Evolutionary conservation across 352 stramenopile genomes (phyloP).

Genomic region (Globisporangium barbulae): DNA sequence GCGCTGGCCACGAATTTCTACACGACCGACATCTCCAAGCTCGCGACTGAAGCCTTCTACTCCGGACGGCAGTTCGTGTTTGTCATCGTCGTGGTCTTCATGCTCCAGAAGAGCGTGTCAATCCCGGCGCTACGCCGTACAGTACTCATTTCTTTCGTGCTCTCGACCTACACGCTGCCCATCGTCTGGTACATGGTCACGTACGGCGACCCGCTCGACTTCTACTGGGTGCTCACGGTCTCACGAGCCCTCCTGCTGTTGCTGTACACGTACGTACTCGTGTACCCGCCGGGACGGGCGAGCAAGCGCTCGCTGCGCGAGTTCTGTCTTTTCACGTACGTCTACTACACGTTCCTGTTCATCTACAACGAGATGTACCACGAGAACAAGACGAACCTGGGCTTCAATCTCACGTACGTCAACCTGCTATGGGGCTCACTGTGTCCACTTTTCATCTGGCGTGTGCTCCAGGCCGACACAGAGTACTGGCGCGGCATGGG

Average conservation of each 20-base stretch:
- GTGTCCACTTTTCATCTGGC: slow-evolving; percentile 43
- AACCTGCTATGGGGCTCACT: slow-evolving; percentile 32
- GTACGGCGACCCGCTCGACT: slow-evolving; percentile 1
- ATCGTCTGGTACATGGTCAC: slow-evolving; percentile 13
- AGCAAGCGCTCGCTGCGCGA: slow-evolving; percentile 5
- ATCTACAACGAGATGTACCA: slow-evolving; percentile 17
- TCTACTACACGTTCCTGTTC: slow-evolving; percentile 27
- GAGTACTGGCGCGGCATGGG: slow-evolving; percentile 44
- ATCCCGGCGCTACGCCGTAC: slow-evolving; percentile 28
- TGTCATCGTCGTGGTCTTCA: slow-evolving; percentile 43
- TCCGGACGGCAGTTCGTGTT: slow-evolving; percentile 49
- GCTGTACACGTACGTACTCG: slow-evolving; percentile 20
- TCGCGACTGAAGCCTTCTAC: slow-evolving; percentile 47
- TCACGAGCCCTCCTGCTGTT: slow-evolving; percentile 1
- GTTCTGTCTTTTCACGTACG: slow-evolving; percentile 22
- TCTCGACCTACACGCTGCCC: slow-evolving; percentile 28
- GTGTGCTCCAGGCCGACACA: slow-evolving; percentile 47
- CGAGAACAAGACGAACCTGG: background rate
- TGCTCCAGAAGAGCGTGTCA: slow-evolving; percentile 46
- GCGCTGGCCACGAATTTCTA: slow-evolving; percentile 35
- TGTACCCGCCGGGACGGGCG: background rate
- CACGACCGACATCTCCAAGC: slow-evolving; percentile 19
- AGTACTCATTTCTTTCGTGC: slow-evolving; percentile 26
- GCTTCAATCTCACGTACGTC: slow-evolving; percentile 14
- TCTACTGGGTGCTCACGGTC: slow-evolving; percentile 15